Conservation (phyloP, 176 grass and related monocot species). For the Dactylis glomerata region DNA sequence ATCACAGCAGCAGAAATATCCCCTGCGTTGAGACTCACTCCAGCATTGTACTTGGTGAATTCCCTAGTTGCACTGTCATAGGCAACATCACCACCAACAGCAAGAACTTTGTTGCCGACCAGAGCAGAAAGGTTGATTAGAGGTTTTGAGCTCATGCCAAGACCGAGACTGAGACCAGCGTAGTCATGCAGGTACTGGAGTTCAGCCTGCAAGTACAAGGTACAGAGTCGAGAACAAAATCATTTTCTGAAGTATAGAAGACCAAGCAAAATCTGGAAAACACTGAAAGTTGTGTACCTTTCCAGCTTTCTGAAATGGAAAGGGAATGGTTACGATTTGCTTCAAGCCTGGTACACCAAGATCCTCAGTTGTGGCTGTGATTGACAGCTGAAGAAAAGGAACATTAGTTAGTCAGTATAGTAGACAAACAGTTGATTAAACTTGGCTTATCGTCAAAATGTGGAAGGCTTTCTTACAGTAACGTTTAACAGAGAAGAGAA, state of each 20-base stretch:
- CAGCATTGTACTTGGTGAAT: constrained; percentile 66
- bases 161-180: constrained; percentile 48
- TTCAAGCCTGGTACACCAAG: constrained; percentile 51
- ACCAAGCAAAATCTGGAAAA: constrained; percentile 1
- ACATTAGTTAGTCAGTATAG: not conserved
- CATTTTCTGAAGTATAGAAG: not conserved
- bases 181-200: constrained; percentile 73
- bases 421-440: not conserved
- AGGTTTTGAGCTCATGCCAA: constrained; percentile 60
- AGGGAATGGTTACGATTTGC: constrained; percentile 50
- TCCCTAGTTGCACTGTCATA: constrained; percentile 54
- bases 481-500: not conserved
- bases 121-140: constrained; percentile 61
- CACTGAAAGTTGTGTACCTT: constrained; percentile 43
- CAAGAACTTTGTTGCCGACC: constrained; percentile 49
- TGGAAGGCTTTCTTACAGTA: not conserved
- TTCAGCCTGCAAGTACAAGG: constrained; percentile 49
- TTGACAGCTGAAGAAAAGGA: constrained; percentile 42
- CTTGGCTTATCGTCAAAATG: not conserved
- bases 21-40: constrained; percentile 41
- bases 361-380: constrained; percentile 52
- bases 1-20: constrained; percentile 48
- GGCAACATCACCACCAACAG: constrained; percentile 65
- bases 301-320: constrained; percentile 50
- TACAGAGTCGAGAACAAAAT: not conserved